Evolutionary conservation across 2,329 filamentous ascomycete species (phyloP), one percentile per base, ranked within the genome.

Genomic region (Lithohypha guttulata): DNA sequence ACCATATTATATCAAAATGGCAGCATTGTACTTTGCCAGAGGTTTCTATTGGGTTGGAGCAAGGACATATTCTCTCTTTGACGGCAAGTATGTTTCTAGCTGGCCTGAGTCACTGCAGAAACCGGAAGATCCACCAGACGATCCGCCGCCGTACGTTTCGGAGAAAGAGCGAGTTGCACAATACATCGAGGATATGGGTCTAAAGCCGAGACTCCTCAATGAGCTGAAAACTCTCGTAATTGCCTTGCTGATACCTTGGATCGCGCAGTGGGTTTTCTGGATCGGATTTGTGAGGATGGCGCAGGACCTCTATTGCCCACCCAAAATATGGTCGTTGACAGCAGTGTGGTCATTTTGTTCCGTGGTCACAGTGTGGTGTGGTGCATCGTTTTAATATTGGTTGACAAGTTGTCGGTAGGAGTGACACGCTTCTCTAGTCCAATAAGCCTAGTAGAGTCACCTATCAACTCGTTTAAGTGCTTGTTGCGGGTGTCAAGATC

Each of bases 201-300:
- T 32, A 10, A 32, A 15, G 13, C 13, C 13, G 17, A 17, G 3
- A 4, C 11, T 32, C 10, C 13, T 32, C n/a, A 17, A 47, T 42
- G 41, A 26, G 19, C 17, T 51, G 32, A 42, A 41, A 19, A 30
- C 42, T 10, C 30, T 45, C n/a, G 45, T 32, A 34, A 49, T 50
- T 44, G 25, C 10, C 13, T 9, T 52, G 27, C 44, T 56, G 32
- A 9, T 15, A 10, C 18, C 33, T 3, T 56, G 51, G 49, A 30
- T 51, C 35, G 44, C 49, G 7, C 54, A 55, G 43, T 55, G 53
- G 49, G n/a, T 53, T 27, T 57, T 57, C 40, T 57, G 54, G 55
- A 28, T 6, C 15, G 55, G 54, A 21, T 54, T 54, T 33, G 49
- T 57, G 34, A 38, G 42, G 13, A 45, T 57, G n/a, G 45, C 41